Evolutionary conservation across 2,329 filamentous ascomycete species (phyloP).

Genomic region (Diplodia scrobiculata): DNA sequence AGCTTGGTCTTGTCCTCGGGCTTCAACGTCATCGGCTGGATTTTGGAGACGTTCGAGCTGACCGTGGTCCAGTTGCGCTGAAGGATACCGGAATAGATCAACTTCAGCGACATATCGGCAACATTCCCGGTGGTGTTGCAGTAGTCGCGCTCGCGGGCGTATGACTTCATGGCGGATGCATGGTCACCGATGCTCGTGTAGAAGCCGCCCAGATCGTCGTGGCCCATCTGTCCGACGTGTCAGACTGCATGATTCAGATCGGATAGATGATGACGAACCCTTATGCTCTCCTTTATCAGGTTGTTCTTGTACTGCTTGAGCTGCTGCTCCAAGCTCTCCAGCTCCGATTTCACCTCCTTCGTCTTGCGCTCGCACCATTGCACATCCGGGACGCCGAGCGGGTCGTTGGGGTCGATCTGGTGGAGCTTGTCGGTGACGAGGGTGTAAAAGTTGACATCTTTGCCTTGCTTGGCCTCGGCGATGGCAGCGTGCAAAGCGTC

Average conservation of each 20-base stretch:
- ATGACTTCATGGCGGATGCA: slow-evolving; percentile 71
- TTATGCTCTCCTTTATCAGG: slow-evolving; percentile 92
- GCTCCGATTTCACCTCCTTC: slow-evolving; percentile 68
- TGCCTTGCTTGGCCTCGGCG: slow-evolving; percentile 71
- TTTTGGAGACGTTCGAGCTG: slow-evolving; percentile 60
- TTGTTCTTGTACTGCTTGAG: slow-evolving; percentile 95
- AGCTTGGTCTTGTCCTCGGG: slow-evolving; percentile 61
- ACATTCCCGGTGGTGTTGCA: slow-evolving; percentile 83
- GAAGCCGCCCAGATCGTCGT: slow-evolving; percentile 87
- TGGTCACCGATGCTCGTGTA: slow-evolving; percentile 78
- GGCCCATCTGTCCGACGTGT: slow-evolving; percentile 69
- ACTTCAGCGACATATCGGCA: slow-evolving; percentile 75
- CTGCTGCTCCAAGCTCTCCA: slow-evolving; percentile 76
- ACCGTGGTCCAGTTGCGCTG: slow-evolving; percentile 76
- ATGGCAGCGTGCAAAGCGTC: slow-evolving; percentile 82
- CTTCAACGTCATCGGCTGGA: slow-evolving; percentile 57
- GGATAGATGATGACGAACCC: slow-evolving; percentile 57
- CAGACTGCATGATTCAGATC: not conserved
- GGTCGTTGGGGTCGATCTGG: slow-evolving; percentile 65
- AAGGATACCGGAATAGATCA: slow-evolving; percentile 74
- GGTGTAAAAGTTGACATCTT: slow-evolving; percentile 71
- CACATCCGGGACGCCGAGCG: slow-evolving; percentile 67
- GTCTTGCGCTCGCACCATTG: slow-evolving; percentile 74
- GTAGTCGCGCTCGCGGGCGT: slow-evolving; percentile 84
- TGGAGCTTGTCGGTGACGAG: slow-evolving; percentile 68